phyloP scores from a whole-genome alignment of 176 grass and related monocot species.

The Zea luxurians region DNA sequence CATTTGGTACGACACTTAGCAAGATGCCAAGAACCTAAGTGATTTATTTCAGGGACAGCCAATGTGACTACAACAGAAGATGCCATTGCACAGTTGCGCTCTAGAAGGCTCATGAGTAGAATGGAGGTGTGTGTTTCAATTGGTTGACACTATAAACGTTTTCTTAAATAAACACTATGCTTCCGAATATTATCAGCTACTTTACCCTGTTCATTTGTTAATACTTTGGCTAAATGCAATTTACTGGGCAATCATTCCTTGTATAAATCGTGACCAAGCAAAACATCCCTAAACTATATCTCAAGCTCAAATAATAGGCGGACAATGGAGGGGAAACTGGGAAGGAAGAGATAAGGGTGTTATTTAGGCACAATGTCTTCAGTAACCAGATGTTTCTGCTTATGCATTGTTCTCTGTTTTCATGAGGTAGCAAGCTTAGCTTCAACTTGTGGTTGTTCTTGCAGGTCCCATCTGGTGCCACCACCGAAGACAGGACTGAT shows the following conservation, averaged over 20 bases:
- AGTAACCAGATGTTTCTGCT: background rate
- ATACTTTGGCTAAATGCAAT: background rate
- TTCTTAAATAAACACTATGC: background rate
- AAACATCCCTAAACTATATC: background rate
- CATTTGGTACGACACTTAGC: slow-evolving; percentile 13
- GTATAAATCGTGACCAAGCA: background rate
- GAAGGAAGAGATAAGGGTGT: background rate
- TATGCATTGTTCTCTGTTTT: background rate
- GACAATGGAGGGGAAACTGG: background rate
- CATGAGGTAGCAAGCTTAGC: slow-evolving; percentile 20
- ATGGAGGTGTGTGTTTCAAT: slow-evolving; percentile 62
- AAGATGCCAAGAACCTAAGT: background rate
- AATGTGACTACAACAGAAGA: slow-evolving; percentile 71
- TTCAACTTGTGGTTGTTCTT: slow-evolving; percentile 42
- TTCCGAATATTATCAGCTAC: slow-evolving; percentile 18
- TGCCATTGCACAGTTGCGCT: slow-evolving; percentile 86
- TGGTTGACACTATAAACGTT: slow-evolving; percentile 23
- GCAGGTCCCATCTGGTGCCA: slow-evolving; percentile 80
- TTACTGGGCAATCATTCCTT: background rate
- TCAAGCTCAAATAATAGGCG: background rate
- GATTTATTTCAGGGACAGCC: slow-evolving; percentile 43
- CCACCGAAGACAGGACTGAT: slow-evolving; percentile 53
- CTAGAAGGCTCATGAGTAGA: slow-evolving; percentile 93
- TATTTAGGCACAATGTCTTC: background rate
- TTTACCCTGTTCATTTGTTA: background rate